These are phyloP conservation scores for Leishmania martiniquensis DNA, from an alignment of 208 protist species.

Conservation along the genomic window DNA sequence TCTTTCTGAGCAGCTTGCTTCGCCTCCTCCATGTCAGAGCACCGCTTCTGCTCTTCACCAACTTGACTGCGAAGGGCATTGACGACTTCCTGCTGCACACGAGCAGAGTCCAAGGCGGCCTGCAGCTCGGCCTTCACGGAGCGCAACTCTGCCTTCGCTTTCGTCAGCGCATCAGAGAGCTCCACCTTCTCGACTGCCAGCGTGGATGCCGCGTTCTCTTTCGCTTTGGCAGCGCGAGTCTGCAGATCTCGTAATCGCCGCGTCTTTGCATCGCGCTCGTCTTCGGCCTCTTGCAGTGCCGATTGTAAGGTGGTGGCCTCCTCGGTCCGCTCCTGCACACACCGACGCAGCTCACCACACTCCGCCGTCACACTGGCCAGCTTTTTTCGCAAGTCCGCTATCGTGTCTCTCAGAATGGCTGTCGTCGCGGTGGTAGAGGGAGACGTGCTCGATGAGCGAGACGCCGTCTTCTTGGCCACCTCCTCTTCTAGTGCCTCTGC, in stretches of 20 bases:
- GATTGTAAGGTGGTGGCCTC: slow-evolving; percentile 11
- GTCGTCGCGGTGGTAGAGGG: background rate
- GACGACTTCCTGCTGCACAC: background rate
- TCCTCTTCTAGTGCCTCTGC: background rate
- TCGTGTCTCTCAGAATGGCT: background rate
- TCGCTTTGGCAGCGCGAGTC: slow-evolving; percentile 1
- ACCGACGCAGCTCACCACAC: slow-evolving; percentile 8
- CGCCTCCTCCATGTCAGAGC: slow-evolving; percentile 2
- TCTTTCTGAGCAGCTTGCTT: slow-evolving; percentile 6
- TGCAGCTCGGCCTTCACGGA: background rate
- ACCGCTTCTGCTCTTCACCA: background rate
- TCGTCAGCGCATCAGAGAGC: background rate
- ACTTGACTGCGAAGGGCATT: background rate
- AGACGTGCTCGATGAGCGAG: background rate
- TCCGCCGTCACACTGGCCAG: slow-evolving; percentile 1
- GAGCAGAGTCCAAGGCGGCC: background rate
- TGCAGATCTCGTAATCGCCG: slow-evolving; percentile 17
- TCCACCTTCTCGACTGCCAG: background rate
- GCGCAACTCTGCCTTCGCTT: background rate
- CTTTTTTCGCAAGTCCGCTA: background rate
- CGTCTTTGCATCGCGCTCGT: slow-evolving; percentile 16
- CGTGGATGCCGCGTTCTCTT: background rate
- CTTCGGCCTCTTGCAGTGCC: slow-evolving; percentile 14
- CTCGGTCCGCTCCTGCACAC: slow-evolving; percentile 10
- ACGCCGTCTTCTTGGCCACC: background rate